Conservation (phyloP, 495 filamentous ascomycete species). For the Choiromyces venosus region DNA sequence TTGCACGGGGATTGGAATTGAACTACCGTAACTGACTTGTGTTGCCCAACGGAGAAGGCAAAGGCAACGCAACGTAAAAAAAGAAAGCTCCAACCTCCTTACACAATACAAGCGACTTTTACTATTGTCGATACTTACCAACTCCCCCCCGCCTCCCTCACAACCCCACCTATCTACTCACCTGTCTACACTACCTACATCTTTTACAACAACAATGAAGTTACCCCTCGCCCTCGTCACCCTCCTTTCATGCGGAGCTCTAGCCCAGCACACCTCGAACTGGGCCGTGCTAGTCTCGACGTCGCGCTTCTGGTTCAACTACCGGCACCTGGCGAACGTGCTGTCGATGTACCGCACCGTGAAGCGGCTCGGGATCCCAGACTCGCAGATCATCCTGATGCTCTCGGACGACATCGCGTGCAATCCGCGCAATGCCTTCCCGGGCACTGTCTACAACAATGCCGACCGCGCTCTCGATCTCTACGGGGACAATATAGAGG, state of each 20-base stretch:
- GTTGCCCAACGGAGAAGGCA: too few relatives aligned
- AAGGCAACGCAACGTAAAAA: background rate
- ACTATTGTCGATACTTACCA: background rate
- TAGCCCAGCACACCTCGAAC: slow-evolving; percentile 87
- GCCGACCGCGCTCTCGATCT: slow-evolving; percentile 91
- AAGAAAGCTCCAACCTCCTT: background rate
- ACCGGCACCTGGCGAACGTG: slow-evolving; percentile 95
- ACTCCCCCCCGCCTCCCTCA: background rate
- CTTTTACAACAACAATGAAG: slow-evolving; percentile 24
- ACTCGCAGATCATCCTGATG: slow-evolving; percentile 99
- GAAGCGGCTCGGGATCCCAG: slow-evolving; percentile 94
- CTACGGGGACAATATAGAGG: slow-evolving; percentile 98
- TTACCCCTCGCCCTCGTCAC: slow-evolving; percentile 48
- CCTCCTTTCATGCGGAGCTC: slow-evolving; percentile 47
- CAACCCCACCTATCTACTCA: background rate
- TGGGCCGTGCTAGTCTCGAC: slow-evolving; percentile 98
- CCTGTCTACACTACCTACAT: too few relatives aligned
- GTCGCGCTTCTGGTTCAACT: slow-evolving; percentile 99
- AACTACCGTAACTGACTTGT: background rate
- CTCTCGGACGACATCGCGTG: slow-evolving; percentile 99
- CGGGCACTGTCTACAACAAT: slow-evolving; percentile 97
- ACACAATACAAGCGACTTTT: background rate
- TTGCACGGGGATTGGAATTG: background rate
- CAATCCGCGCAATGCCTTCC: slow-evolving; percentile 96
- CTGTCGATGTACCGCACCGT: slow-evolving; percentile 97